A percentile compares a stretch with the other conserved stretches of the same genome.
Evolutionary conservation across 2,329 filamentous ascomycete genomes (phyloP).

Genomic region (Pseudogymnoascus sp.): DNA sequence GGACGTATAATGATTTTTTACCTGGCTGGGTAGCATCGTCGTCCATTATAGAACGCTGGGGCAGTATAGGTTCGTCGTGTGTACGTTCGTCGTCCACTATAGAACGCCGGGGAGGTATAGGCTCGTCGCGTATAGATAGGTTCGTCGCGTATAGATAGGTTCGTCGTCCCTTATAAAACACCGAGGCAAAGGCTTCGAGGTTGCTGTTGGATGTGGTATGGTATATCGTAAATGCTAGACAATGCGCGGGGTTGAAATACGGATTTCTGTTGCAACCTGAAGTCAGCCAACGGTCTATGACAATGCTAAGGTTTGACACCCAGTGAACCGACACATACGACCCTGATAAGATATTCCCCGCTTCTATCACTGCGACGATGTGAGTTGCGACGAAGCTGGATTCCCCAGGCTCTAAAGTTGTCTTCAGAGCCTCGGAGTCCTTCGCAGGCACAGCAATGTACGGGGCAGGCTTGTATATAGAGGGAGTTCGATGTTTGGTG

Average conservation of each 20-base stretch:
- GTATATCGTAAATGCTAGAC: not conserved
- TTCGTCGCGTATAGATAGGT: not conserved
- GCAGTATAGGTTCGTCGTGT: not conserved
- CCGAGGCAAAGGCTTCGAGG: not conserved
- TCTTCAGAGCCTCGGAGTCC: constrained; percentile 1
- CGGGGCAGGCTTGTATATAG: constrained; percentile 1
- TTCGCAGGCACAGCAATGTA: not conserved
- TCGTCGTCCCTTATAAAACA: not conserved
- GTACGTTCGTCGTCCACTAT: not conserved
- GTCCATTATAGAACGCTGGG: not conserved
- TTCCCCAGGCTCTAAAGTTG: not conserved
- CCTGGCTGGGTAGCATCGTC: not conserved
- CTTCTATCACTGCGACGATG: not conserved
- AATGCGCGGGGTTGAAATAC: not conserved
- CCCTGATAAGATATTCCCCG: not conserved
- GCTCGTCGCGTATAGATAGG: not conserved
- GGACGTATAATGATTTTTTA: not conserved
- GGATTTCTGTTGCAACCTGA: not conserved
- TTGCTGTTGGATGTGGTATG: not conserved
- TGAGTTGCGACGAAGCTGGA: not conserved
- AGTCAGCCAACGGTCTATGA: not conserved
- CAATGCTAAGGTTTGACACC: not conserved
- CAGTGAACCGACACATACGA: not conserved
- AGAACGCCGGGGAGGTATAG: not conserved
- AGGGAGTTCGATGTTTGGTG: not conserved